Conservation (phyloP, 2,329 filamentous ascomycete genomes). For the Colletotrichum limetticola region DNA sequence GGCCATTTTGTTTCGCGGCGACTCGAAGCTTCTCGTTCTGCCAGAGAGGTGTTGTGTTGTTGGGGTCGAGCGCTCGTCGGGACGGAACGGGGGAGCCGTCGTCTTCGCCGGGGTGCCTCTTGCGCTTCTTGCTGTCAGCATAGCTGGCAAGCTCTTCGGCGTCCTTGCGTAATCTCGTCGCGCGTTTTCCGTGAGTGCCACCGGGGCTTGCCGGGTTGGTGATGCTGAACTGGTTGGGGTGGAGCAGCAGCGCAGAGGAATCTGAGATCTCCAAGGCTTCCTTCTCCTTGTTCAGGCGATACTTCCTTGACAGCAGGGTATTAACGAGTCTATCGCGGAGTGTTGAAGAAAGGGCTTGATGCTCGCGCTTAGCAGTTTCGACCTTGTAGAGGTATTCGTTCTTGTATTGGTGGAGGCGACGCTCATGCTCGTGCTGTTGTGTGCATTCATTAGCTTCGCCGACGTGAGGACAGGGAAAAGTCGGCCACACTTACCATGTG, state of each 20-base stretch:
- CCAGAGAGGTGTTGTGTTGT: slow-evolving; percentile 70
- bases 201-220: slow-evolving; percentile 73
- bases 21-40: slow-evolving; percentile 68
- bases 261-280: slow-evolving; percentile 76
- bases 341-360: slow-evolving; percentile 67
- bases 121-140: slow-evolving; percentile 70
- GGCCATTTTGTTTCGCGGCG: slow-evolving; percentile 65
- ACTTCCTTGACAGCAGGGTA: slow-evolving; percentile 72
- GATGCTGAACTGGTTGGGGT: slow-evolving; percentile 75
- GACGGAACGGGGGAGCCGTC: slow-evolving; percentile 71
- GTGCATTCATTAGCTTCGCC: background rate
- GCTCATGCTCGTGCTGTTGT: slow-evolving; percentile 69
- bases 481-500: slow-evolving; percentile 73
- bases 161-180: slow-evolving; percentile 70
- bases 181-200: slow-evolving; percentile 71
- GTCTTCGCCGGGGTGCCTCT: slow-evolving; percentile 69
- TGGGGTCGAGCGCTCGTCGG: slow-evolving; percentile 65
- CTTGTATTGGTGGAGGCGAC: slow-evolving; percentile 68
- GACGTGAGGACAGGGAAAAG: background rate
- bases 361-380: slow-evolving; percentile 71
- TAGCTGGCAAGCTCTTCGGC: slow-evolving; percentile 67
- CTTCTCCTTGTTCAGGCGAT: slow-evolving; percentile 72
- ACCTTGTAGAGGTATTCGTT: slow-evolving; percentile 70
- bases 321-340: slow-evolving; percentile 74
- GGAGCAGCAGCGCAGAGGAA: slow-evolving; percentile 71